These are phyloP conservation scores for Hamigera avellanea DNA, from an alignment of 495 filamentous ascomycete species.

Conservation along the genomic window DNA sequence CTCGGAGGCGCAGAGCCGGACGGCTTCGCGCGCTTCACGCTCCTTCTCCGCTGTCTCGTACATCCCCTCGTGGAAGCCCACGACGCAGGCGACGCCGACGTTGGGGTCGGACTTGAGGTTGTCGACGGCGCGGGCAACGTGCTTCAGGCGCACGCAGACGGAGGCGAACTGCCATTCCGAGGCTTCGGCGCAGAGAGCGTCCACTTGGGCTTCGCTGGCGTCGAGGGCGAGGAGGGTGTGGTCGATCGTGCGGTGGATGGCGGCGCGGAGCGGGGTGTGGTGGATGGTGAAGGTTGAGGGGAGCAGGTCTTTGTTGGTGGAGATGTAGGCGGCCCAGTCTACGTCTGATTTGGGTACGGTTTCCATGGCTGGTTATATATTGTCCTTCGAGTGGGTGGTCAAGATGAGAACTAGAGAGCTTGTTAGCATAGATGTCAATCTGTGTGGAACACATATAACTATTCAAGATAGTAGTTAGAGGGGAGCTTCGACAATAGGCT, in stretches of 20 bases:
- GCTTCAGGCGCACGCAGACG: conserved; percentile 45
- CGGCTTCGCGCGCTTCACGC: conserved; percentile 43
- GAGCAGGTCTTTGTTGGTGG: conserved; percentile 12
- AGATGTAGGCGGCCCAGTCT: conserved; percentile 26
- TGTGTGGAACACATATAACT: no score
- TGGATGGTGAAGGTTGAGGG: conserved; percentile 16
- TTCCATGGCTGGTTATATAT: no score
- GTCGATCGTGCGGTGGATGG: conserved; percentile 41
- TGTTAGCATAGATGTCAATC: no score
- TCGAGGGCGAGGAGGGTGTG: conserved; percentile 52
- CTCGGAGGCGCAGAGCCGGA: conserved; percentile 47
- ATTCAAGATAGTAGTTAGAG: no score
- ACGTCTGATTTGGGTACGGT: conserved; percentile 19
- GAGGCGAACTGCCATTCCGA: conserved; percentile 44
- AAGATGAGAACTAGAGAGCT: no score
- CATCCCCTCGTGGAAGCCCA: conserved; percentile 58
- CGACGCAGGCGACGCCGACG: conserved; percentile 48
- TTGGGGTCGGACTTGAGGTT: conserved; percentile 34
- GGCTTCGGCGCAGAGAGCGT: conserved; percentile 54
- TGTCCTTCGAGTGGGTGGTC: no score
- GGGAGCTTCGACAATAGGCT: no score
- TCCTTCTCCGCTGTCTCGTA: conserved; percentile 40
- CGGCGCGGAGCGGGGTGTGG: conserved; percentile 11
- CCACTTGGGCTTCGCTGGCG: conserved; percentile 41
- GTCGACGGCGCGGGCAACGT: conserved; percentile 40